Evolutionary conservation across 768 basidiomycete species (phyloP), one percentile per base, ranked within the genome.

Genomic region (Lactifluus volemus): DNA sequence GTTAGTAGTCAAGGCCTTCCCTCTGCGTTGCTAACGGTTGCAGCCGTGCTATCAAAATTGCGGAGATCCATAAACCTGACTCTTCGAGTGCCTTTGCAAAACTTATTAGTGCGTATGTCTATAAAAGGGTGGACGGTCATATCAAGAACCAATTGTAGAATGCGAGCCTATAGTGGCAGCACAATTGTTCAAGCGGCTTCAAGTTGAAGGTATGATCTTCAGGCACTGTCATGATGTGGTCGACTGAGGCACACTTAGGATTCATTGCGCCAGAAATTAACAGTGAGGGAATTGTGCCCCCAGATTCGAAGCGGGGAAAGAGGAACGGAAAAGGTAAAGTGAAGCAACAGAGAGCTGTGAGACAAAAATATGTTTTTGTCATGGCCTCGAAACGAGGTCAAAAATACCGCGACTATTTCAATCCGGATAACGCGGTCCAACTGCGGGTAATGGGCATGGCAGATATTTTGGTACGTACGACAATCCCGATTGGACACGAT

Each of bases 21-120:
- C 32, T 39, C 11, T 38, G 15, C 15, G 29, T 30, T 34, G 15
- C 32, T 0, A 38, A 15, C 36, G 41, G 6, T 10, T 47, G 5
- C 56, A 86, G 86, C 67, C 79, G 85, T 51, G 85, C 86, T 15
- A 84, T 89, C 66, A 89, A 89, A 69, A 72, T 85, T 42, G 83
- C 79, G 34, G 86, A 90, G 69, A 70, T 71, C 12, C 68, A 78
- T 54, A 75, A 75, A 36, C 69, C 73, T 70, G 63, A 80, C 69
- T 38, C 73, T 71, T 34, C 70, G 63, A 69, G 78, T 12, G 78
- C 80, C 52, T 90, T 90, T 69, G 77, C 80, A 54, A 84, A 81
- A 66, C 69, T 76, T 36, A 79, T 85, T 42, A 86, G 89, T 85
- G 66, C 55, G 78, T 73, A 9, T 32, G 44, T 25, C 38, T n/a